Evolutionary conservation across 768 basidiomycete genomes (phyloP).

Genomic region (Leccinum obscurum): DNA sequence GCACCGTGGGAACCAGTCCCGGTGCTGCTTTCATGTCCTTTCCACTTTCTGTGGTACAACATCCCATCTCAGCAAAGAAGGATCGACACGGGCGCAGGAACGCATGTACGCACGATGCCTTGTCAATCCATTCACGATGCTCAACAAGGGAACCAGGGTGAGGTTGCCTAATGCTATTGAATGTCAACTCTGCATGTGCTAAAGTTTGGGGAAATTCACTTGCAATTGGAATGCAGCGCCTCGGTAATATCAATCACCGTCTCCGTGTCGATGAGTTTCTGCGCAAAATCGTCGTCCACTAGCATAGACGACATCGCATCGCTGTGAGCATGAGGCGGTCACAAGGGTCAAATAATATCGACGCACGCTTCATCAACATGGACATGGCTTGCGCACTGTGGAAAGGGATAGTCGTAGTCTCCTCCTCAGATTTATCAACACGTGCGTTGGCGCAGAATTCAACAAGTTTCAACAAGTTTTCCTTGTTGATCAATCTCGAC

Average conservation of each 20-base stretch:
- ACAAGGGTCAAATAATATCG: not conserved
- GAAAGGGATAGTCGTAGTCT: slow-evolving; percentile 19
- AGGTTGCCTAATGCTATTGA: slow-evolving; percentile 14
- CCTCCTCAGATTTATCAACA: slow-evolving; percentile 14
- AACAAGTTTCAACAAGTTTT: slow-evolving; percentile 21
- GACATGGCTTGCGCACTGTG: slow-evolving; percentile 29
- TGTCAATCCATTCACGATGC: slow-evolving; percentile 17
- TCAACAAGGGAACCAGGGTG: slow-evolving; percentile 25
- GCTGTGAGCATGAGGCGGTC: not conserved
- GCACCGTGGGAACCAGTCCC: slow-evolving; percentile 13
- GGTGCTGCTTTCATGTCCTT: slow-evolving; percentile 7
- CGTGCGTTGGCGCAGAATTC: slow-evolving; percentile 17
- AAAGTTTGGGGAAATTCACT: not conserved
- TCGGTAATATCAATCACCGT: slow-evolving; percentile 18
- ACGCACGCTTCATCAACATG: slow-evolving; percentile 27
- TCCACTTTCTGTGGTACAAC: not conserved
- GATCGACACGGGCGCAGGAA: not conserved
- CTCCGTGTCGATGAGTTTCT: slow-evolving; percentile 17
- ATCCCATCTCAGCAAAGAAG: not conserved
- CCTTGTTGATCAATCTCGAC: slow-evolving; percentile 16
- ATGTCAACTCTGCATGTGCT: not conserved
- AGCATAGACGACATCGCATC: not conserved
- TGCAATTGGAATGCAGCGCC: slow-evolving; percentile 19
- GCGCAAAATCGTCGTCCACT: slow-evolving; percentile 18
- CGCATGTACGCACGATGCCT: slow-evolving; percentile 12